Evolutionary conservation across 2,329 filamentous ascomycete genomes (phyloP), one percentile per base, ranked within the genome.

Genomic region (Penicillium freii): DNA sequence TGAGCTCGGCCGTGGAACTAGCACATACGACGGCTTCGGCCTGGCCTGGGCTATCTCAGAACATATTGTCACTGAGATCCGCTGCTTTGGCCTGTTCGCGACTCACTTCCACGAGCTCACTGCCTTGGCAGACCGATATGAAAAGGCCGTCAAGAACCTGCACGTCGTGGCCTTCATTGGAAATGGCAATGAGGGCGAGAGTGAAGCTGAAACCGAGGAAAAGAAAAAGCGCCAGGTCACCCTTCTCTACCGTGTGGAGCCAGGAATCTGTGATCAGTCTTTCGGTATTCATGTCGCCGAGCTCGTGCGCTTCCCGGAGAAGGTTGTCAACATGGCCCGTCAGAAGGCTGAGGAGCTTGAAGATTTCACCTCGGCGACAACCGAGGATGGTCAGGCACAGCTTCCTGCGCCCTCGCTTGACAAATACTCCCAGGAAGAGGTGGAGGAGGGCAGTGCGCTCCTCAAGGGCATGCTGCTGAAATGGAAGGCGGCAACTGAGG

Each of bases 11-110:
- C 91, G 94, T 59, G 94, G 94, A 56, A 99, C 94, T 0, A 97
- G 92, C 61, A 99, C 95, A 0, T 99, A 99, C 73, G 95, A 99
- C 73, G 94, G 94, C 9, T 99, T 99, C 68, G 94, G 95, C 38
- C 85, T 99, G n/a, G 94, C 95, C 0, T 99, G 94, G 94, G 94
- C 94, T 50, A 99, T 99, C 61, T 96, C 91, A 0, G 94, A 99
- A 76, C 92, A 99, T 76, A 97, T 99, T 62, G 84, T 99, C 71
- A 91, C 89, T 58, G 92, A 97, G 71, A 97, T 99, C 59, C 89
- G 91, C 54, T 96, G 92, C 66, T 97, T 91, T 69, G 90, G 91
- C 56, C 87, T 97, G 75, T 99, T 99, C 71, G 94, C 95, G 5
- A 99, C 94, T 1, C 94, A 99, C 73, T 99, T 99, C 79, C 95